These are phyloP conservation scores for Cubamyces lactineus DNA, from an alignment of 768 basidiomycete genomes.

Conservation along the genomic window DNA sequence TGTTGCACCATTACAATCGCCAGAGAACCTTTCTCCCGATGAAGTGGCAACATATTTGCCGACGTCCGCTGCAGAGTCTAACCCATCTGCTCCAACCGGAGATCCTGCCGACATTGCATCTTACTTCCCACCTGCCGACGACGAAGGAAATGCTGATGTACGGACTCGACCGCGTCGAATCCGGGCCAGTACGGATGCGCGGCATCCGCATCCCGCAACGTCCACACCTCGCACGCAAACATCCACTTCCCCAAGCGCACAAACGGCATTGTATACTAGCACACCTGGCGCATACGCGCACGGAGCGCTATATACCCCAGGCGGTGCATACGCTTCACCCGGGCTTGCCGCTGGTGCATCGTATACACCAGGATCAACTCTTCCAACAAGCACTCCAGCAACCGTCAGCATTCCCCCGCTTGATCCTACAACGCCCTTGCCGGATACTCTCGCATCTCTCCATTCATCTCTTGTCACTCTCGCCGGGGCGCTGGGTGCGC, in stretches of 20 bases:
- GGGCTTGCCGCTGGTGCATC: constrained; percentile 1
- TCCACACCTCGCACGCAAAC: not conserved
- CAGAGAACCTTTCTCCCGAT: not conserved
- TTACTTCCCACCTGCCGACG: constrained; percentile 40
- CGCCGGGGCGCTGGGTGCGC: constrained; percentile 61
- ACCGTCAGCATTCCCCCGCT: constrained; percentile 57
- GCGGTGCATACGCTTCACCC: not conserved
- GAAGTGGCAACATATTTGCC: not conserved
- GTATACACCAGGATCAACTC: not conserved
- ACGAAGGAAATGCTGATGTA: not conserved
- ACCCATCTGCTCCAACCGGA: constrained; percentile 23
- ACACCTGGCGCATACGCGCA: not conserved
- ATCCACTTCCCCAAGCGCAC: not conserved
- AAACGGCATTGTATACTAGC: not conserved
- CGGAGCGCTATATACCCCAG: not conserved
- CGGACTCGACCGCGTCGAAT: constrained; percentile 7
- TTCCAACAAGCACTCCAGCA: constrained; percentile 24
- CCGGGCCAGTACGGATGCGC: constrained; percentile 12
- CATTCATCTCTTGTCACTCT: constrained; percentile 62
- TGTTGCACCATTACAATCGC: not conserved
- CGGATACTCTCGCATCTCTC: constrained; percentile 60
- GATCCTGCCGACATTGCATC: constrained; percentile 34
- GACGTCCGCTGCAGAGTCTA: constrained; percentile 16
- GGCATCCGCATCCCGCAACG: constrained; percentile 17
- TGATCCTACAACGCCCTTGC: constrained; percentile 62